These are phyloP conservation scores for Phytophthora vignae DNA, from an alignment of 352 stramenopile genomes.

Conservation along the genomic window DNA sequence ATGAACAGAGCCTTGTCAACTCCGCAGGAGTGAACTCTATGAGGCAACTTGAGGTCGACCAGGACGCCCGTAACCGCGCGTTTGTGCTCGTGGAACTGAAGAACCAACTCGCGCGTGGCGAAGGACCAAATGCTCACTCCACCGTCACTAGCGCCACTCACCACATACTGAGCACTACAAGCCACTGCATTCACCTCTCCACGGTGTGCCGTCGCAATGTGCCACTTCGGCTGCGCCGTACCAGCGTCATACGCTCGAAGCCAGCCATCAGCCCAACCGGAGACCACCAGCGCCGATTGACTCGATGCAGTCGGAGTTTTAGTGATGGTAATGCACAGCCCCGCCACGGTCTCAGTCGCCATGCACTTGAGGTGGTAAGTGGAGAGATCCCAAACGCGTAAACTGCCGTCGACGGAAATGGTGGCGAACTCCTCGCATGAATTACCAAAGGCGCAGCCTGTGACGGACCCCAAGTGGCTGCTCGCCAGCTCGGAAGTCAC, in stretches of 20 bases:
- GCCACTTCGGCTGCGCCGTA: slow-evolving; percentile 75
- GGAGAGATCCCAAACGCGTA: slow-evolving; percentile 76
- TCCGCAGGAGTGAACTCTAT: slow-evolving; percentile 90
- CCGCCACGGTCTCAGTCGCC: slow-evolving; percentile 63
- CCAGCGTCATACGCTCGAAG: slow-evolving; percentile 66
- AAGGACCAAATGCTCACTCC: slow-evolving; percentile 91
- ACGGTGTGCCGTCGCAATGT: slow-evolving; percentile 90
- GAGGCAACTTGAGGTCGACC: slow-evolving; percentile 77
- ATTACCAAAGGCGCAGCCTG: slow-evolving; percentile 65
- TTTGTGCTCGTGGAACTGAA: slow-evolving; percentile 93
- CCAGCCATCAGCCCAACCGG: slow-evolving; percentile 80
- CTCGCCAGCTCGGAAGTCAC: slow-evolving; percentile 60
- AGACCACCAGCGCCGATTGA: slow-evolving; percentile 48
- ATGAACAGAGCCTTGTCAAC: slow-evolving; percentile 91
- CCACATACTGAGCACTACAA: slow-evolving; percentile 72
- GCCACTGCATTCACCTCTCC: slow-evolving; percentile 80
- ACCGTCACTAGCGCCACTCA: slow-evolving; percentile 86
- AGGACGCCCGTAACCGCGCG: slow-evolving; percentile 81
- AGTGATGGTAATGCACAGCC: slow-evolving; percentile 55
- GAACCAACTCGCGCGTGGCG: slow-evolving; percentile 85
- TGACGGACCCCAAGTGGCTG: slow-evolving; percentile 74
- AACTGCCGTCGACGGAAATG: slow-evolving; percentile 72
- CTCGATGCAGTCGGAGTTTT: slow-evolving; percentile 21
- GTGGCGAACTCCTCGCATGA: slow-evolving; percentile 73
- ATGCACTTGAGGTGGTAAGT: slow-evolving; percentile 75